Conservation (phyloP, 2,329 filamentous ascomycete genomes). For the Pestalotiopsis sp. region DNA sequence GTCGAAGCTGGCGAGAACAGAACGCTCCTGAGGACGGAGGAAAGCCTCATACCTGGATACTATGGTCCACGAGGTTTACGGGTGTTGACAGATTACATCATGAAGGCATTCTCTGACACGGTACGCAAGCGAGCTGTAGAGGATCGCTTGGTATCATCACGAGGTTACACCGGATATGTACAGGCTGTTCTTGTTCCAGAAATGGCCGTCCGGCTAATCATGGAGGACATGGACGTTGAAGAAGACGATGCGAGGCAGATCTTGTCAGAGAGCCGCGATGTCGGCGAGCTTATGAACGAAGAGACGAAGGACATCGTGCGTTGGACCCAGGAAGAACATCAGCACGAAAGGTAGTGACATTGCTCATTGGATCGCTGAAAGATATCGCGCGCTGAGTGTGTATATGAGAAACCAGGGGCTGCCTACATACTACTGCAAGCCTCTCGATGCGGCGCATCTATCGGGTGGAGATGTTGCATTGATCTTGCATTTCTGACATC, state of each 20-base stretch:
- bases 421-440: neutral
- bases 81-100: constrained; percentile 71
- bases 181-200: constrained; percentile 81
- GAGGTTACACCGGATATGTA: constrained; percentile 70
- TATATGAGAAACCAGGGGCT: neutral
- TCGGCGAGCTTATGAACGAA: constrained; percentile 71
- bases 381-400: neutral
- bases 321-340: constrained; percentile 27
- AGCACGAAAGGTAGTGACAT: neutral
- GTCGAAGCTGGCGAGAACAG: constrained; percentile 61
- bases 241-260: constrained; percentile 53
- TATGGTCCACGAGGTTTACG: constrained; percentile 78
- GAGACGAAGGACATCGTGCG: constrained; percentile 59
- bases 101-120: constrained; percentile 58
- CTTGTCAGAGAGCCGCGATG: constrained; percentile 65
- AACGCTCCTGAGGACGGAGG: constrained; percentile 60
- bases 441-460: neutral
- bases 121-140: constrained; percentile 64
- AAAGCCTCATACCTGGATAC: constrained; percentile 73
- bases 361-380: neutral
- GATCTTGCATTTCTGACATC: neutral
- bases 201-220: constrained; percentile 55
- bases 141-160: constrained; percentile 67
- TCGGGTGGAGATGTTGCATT: neutral
- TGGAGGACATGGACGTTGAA: constrained; percentile 55